phyloP scores from a whole-genome alignment of 2,329 filamentous ascomycete genomes.

The Pezicula carpinea region DNA sequence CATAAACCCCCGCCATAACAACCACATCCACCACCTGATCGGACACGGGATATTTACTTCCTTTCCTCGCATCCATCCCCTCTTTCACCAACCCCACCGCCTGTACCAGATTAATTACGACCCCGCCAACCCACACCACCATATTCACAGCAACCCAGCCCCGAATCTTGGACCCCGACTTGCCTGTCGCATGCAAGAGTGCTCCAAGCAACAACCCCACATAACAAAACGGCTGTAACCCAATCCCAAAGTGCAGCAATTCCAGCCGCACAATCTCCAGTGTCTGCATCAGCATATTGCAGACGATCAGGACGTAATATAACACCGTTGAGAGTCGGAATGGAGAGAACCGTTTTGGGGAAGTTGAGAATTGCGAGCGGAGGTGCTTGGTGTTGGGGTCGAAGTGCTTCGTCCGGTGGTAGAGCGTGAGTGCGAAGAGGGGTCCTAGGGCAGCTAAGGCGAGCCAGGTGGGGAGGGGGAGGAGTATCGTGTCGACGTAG shows the following conservation, averaged over 20 bases:
- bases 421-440: slow-evolving; percentile 17
- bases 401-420: slow-evolving; percentile 16
- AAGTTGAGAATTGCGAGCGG: slow-evolving; percentile 2
- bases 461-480: slow-evolving; percentile 31
- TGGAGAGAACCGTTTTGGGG: slow-evolving; percentile 12
- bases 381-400: slow-evolving; percentile 20
- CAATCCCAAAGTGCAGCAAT: slow-evolving; percentile 27
- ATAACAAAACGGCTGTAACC: slow-evolving; percentile 30
- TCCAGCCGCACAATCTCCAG: slow-evolving; percentile 30
- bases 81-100: slow-evolving; percentile 25
- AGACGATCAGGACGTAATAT: slow-evolving; percentile 28
- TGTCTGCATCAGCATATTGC: slow-evolving; percentile 27
- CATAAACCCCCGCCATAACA: slow-evolving; percentile 31
- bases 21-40: slow-evolving; percentile 30
- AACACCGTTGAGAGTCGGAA: slow-evolving; percentile 9
- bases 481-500: slow-evolving; percentile 30
- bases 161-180: slow-evolving; percentile 14
- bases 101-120: slow-evolving; percentile 25
- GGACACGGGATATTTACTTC: slow-evolving; percentile 26
- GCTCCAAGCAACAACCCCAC: slow-evolving; percentile 24
- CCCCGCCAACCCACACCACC: slow-evolving; percentile 27
- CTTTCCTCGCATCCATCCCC: slow-evolving; percentile 21
- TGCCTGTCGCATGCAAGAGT: slow-evolving; percentile 21
- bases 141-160: slow-evolving; percentile 24
- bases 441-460: slow-evolving; percentile 23